Percentiles rank a stretch among this genome's conserved stretches.
Conservation (phyloP, 306 rosid genomes). For the Prosopis cineraria region DNA sequence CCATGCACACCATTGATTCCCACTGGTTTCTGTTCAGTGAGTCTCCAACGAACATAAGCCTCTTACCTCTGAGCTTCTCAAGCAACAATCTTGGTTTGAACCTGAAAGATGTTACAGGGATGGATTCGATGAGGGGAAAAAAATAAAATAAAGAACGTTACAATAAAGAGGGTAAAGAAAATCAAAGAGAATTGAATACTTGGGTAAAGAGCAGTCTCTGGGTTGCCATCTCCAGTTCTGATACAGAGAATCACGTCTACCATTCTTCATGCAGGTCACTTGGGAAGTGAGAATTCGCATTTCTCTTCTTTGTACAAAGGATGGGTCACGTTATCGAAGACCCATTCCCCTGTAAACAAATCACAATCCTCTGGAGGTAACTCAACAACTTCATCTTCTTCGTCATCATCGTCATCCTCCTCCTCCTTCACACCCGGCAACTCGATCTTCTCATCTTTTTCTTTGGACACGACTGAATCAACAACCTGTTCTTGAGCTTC, state of each 20-base stretch:
- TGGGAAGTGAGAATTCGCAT: constrained; percentile 91
- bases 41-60: constrained; percentile 97
- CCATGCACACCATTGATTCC: constrained; percentile 99
- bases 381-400: constrained; percentile 62
- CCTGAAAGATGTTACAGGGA: constrained; percentile 41
- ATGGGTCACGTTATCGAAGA: constrained; percentile 71
- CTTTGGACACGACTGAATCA: constrained; percentile 32
- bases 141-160: neutral
- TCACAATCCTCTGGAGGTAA: constrained; percentile 91
- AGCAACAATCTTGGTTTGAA: constrained; percentile 83
- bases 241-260: constrained; percentile 75
- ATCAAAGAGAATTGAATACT: constrained; percentile 42
- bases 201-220: constrained; percentile 84
- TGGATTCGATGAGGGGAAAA: constrained; percentile 7
- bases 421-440: constrained; percentile 41
- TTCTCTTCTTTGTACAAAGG: constrained; percentile 91
- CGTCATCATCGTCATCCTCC: constrained; percentile 41
- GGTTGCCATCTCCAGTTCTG: constrained; percentile 99
- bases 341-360: constrained; percentile 86
- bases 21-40: constrained; percentile 96
- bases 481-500: constrained; percentile 55
- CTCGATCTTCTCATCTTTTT: constrained; percentile 49
- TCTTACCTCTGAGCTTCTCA: constrained; percentile 90
- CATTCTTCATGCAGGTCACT: constrained; percentile 94
- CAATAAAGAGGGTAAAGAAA: neutral